Conservation (phyloP, 345 rosid genomes). For the Citrus sinensis region DNA sequence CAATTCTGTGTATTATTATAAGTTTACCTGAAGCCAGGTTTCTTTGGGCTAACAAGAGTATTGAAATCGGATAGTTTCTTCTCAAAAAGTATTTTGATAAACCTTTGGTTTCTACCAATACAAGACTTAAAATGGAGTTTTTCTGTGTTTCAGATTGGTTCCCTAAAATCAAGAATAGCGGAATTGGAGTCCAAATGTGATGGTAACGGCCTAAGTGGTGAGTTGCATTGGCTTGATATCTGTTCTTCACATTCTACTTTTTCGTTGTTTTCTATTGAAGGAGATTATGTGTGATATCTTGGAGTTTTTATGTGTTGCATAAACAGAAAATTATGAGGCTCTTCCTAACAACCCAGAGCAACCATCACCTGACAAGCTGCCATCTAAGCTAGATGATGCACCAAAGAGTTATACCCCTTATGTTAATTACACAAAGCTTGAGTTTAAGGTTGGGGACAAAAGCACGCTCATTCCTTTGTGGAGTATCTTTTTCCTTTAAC, state of each 20-base stretch:
- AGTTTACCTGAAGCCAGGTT: background rate
- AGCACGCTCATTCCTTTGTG: background rate
- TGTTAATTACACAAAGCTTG: conserved; percentile 87
- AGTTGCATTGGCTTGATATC: conserved; percentile 24
- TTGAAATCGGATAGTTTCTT: background rate
- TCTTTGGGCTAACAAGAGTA: background rate
- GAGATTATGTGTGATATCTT: background rate
- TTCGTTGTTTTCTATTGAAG: conserved; percentile 1
- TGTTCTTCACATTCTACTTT: conserved; percentile 5
- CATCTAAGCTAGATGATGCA: conserved; percentile 26
- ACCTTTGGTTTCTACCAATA: background rate
- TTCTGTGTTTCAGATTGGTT: conserved; percentile 48
- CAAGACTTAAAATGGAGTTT: background rate
- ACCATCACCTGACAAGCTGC: conserved; percentile 29
- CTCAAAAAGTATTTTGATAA: background rate
- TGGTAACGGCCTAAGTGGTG: conserved; percentile 23
- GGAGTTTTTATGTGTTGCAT: conserved; percentile 17
- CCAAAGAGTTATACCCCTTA: conserved; percentile 64
- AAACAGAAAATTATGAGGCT: conserved; percentile 40
- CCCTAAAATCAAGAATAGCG: conserved; percentile 61
- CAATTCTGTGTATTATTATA: background rate
- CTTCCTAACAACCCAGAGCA: conserved; percentile 22
- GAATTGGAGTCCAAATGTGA: conserved; percentile 48
- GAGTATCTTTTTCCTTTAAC: background rate
- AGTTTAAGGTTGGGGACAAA: conserved; percentile 58